Evolutionary conservation across 1,284 basidiomycete species (phyloP), one percentile per base, ranked within the genome.

Genomic region (Marasmius oreades): DNA sequence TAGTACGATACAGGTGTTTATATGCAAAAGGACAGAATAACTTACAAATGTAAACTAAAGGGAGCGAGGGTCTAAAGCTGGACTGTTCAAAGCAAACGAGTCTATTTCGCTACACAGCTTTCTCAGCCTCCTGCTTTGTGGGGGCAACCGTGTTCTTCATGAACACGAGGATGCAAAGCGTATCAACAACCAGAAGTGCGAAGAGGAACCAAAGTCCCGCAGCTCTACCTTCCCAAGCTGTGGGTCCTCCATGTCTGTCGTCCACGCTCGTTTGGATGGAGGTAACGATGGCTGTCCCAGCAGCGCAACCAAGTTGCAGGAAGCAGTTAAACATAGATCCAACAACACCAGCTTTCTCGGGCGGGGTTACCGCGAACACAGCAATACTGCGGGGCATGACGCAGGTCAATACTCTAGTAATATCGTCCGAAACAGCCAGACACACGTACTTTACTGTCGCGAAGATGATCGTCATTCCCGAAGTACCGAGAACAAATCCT

Each of bases 401-500:
- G 7, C 22, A 18, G 8, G 26, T 46, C 11, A 46, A 11, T 24
- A 45, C n/a, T 20, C n/a, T n/a, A n/a, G 43, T 45, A 18, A 11
- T 45, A 20, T 18, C 23, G 23, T 22, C 16, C 5, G 7, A 12
- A 42, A 57, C 45, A 44, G 42, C 22, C 45, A 24, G n/a, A 46
- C 3, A 56, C 33, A 62, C 76, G 61, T 61, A 77, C 74, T 74
- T 74, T 16, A 72, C 65, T 26, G 73, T 70, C 5, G 60, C 66
- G 34, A 66, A 76, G 11, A 57, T 55, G 51, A 75, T 52, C 58
- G 66, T 70, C 1, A 57, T 63, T 10, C 80, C 79, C 2, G 68
- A 67, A 18, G 73, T 73, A 23, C 80, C 79, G 39, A 82, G 55
- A 23, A 70, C 58, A 61, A 80, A 78, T 18, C 72, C 80, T n/a